These are phyloP conservation scores for Glycine latifolia DNA, from an alignment of 306 rosid species.

Conservation along the genomic window DNA sequence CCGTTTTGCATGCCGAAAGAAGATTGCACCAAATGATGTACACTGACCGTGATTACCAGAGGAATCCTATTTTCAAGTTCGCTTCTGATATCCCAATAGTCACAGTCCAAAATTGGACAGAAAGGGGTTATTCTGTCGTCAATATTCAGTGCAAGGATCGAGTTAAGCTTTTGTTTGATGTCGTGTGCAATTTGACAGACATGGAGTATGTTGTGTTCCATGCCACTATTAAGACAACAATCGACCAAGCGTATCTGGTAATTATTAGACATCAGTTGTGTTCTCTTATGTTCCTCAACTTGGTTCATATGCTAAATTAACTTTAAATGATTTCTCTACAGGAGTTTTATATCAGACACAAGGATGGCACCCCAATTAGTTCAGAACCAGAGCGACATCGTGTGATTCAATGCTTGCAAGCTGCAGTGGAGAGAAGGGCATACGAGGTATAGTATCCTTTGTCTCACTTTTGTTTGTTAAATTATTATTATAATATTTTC, in stretches of 20 bases:
- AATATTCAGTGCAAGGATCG: slow-evolving; percentile 92
- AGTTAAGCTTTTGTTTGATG: slow-evolving; percentile 80
- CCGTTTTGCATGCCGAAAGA: slow-evolving; percentile 77
- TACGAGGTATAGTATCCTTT: slow-evolving; percentile 58
- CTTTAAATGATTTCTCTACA: slow-evolving; percentile 39
- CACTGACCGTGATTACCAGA: slow-evolving; percentile 85
- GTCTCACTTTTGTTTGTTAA: not conserved
- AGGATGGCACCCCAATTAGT: slow-evolving; percentile 92
- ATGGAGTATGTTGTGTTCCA: slow-evolving; percentile 96
- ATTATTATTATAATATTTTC: not conserved
- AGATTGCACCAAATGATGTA: slow-evolving; percentile 96
- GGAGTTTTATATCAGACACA: slow-evolving; percentile 93
- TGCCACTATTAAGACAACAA: slow-evolving; percentile 73
- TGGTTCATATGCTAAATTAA: slow-evolving; percentile 24
- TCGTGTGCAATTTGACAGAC: slow-evolving; percentile 88
- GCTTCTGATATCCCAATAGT: slow-evolving; percentile 61
- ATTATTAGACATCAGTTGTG: not conserved
- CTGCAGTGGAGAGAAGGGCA: slow-evolving; percentile 82
- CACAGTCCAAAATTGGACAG: slow-evolving; percentile 87
- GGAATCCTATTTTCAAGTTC: slow-evolving; percentile 65
- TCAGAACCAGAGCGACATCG: slow-evolving; percentile 92
- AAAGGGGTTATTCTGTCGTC: slow-evolving; percentile 86
- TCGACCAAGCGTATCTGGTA: slow-evolving; percentile 77
- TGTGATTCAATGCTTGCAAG: slow-evolving; percentile 89
- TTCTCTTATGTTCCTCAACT: not conserved